Evolutionary conservation across 768 basidiomycete genomes (phyloP).

Genomic region (Hirschioporus abietinus): DNA sequence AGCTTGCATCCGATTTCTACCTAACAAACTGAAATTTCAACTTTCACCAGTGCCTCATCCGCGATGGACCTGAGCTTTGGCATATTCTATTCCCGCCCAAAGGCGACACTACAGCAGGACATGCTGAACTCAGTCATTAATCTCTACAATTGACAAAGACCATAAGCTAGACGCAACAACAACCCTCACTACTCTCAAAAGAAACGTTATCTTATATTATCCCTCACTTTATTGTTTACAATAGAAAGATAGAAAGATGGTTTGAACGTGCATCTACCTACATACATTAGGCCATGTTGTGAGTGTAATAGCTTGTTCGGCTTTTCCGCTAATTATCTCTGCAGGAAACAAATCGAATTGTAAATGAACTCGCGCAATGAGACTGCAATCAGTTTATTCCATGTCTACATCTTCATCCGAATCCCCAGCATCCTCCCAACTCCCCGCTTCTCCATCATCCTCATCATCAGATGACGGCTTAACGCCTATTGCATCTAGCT

Average conservation of each 20-base stretch:
- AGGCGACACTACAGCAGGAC: background rate
- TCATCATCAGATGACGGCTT: slow-evolving; percentile 54
- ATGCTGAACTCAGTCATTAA: background rate
- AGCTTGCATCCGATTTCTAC: background rate
- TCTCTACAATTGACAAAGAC: background rate
- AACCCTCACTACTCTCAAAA: background rate
- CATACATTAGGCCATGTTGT: too few relatives aligned
- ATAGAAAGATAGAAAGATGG: background rate
- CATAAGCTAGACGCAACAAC: background rate
- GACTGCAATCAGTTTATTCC: slow-evolving; percentile 15
- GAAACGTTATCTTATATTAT: background rate
- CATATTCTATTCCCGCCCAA: slow-evolving; percentile 30
- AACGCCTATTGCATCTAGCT: slow-evolving; percentile 64
- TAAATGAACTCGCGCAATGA: background rate
- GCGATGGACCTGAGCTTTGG: slow-evolving; percentile 76
- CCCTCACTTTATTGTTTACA: background rate
- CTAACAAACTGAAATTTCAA: slow-evolving; percentile 1
- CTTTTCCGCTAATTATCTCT: too few relatives aligned
- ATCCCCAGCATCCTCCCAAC: slow-evolving; percentile 61
- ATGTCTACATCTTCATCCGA: slow-evolving; percentile 39
- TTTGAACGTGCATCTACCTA: background rate
- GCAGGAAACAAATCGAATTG: too few relatives aligned
- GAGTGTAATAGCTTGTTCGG: too few relatives aligned
- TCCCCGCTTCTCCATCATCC: slow-evolving; percentile 45
- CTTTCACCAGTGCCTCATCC: slow-evolving; percentile 55